Evolutionary conservation across 768 basidiomycete genomes (phyloP).

Genomic region (Omphalotus guepiniiformis): DNA sequence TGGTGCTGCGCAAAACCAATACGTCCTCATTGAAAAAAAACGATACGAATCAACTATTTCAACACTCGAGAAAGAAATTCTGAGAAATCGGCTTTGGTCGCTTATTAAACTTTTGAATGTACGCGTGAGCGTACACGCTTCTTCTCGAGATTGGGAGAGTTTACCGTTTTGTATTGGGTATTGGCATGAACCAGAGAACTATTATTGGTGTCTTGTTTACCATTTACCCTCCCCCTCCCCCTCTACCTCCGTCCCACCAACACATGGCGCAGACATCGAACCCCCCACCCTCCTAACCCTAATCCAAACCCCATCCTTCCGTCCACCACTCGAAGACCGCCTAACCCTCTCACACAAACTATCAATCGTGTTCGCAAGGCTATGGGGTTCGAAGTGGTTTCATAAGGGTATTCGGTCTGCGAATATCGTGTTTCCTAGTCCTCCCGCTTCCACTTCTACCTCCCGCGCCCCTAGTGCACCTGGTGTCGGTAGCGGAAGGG

Average conservation of each 20-base stretch:
- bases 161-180: constrained; percentile 9
- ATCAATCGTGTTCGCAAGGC: constrained; percentile 6
- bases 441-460: too few relatives aligned
- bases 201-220: constrained; percentile 11
- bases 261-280: not conserved
- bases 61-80: not conserved
- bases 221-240: not conserved
- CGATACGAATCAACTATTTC: constrained; percentile 2
- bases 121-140: too few relatives aligned
- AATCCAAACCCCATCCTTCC: not conserved
- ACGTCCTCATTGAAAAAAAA: constrained; percentile 11
- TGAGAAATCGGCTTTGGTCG: constrained; percentile 3
- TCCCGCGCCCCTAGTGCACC: too few relatives aligned
- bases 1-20: not conserved
- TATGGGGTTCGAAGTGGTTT: constrained; percentile 11
- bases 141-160: not conserved
- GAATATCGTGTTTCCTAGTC: constrained; percentile 8
- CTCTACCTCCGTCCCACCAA: not conserved
- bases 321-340: constrained; percentile 9
- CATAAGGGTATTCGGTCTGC: constrained; percentile 10
- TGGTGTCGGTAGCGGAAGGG: too few relatives aligned
- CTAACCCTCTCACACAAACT: not conserved
- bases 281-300: not conserved
- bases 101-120: constrained; percentile 6
- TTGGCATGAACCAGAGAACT: constrained; percentile 5